Percentiles rank a stretch among this genome's conserved stretches.
These are phyloP conservation scores for Trametes maxima DNA, from an alignment of 768 basidiomycete genomes.

Conservation along the genomic window DNA sequence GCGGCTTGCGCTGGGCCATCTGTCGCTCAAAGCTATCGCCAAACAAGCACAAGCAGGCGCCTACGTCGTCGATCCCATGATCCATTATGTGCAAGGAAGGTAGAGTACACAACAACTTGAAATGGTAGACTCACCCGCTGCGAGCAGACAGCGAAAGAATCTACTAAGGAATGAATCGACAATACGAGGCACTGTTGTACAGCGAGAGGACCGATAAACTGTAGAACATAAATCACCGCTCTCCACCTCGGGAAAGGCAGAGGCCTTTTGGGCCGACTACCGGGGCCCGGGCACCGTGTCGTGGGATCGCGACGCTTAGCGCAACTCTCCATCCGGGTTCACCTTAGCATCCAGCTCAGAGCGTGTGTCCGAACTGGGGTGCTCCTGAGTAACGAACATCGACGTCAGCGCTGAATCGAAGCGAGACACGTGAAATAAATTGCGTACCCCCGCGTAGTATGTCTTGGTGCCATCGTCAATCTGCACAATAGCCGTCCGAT, in stretches of 20 bases:
- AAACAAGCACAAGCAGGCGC: no score
- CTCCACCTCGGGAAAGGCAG: neutral
- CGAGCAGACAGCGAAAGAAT: neutral
- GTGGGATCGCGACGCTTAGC: neutral
- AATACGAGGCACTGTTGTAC: neutral
- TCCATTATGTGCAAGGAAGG: no score
- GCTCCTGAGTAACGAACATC: neutral
- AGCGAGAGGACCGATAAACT: neutral
- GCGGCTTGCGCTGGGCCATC: no score
- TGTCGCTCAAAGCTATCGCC: no score
- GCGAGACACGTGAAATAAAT: neutral
- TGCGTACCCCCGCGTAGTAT: neutral
- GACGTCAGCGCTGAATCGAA: neutral
- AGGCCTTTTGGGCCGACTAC: neutral
- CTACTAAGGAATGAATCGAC: neutral
- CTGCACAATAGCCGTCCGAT: neutral
- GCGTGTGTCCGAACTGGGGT: neutral
- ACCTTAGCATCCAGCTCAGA: neutral
- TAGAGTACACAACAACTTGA: neutral
- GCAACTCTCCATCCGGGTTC: neutral
- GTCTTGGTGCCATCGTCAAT: neutral
- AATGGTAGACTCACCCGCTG: neutral
- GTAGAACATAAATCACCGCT: neutral
- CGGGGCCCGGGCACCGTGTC: neutral
- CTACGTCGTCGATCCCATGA: no score